These are phyloP conservation scores for Ascochyta fabae DNA, from an alignment of 2,329 filamentous ascomycete species.

Conservation along the genomic window DNA sequence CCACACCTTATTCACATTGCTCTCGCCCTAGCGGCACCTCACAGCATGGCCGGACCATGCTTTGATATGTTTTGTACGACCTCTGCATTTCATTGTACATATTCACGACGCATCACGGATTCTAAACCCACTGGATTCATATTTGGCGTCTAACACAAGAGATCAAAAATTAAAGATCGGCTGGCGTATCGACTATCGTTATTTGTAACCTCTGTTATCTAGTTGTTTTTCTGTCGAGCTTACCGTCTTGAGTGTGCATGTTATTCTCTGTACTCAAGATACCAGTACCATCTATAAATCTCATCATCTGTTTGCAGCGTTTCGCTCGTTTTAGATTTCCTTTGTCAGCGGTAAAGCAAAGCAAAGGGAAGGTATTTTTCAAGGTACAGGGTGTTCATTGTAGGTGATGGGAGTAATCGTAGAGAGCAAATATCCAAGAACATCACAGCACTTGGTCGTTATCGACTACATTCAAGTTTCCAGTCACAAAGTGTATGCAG, in stretches of 20 bases:
- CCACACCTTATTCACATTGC: neutral
- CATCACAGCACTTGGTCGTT: neutral
- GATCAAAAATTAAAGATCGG: neutral
- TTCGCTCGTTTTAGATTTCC: neutral
- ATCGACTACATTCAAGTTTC: neutral
- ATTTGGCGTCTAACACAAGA: conserved; percentile 1
- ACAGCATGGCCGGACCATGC: conserved; percentile 7
- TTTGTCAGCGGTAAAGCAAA: neutral
- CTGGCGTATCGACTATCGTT: neutral
- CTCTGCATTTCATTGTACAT: conserved; percentile 13
- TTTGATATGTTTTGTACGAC: conserved; percentile 1
- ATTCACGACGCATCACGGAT: conserved; percentile 14
- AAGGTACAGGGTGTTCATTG: neutral
- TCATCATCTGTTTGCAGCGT: neutral
- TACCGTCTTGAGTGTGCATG: neutral
- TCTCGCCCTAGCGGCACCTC: neutral
- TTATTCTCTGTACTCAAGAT: conserved; percentile 1
- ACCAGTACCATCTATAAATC: neutral
- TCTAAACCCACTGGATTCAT: neutral
- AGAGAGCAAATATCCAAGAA: neutral
- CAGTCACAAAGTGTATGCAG: neutral
- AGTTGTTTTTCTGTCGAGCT: neutral
- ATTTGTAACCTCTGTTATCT: neutral
- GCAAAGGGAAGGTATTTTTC: neutral
- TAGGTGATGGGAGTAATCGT: neutral